A percentile compares a stretch with the other conserved stretches of the same genome.
These are phyloP conservation scores for Phytophthora melonis DNA, from an alignment of 352 stramenopile genomes.

Conservation along the genomic window DNA sequence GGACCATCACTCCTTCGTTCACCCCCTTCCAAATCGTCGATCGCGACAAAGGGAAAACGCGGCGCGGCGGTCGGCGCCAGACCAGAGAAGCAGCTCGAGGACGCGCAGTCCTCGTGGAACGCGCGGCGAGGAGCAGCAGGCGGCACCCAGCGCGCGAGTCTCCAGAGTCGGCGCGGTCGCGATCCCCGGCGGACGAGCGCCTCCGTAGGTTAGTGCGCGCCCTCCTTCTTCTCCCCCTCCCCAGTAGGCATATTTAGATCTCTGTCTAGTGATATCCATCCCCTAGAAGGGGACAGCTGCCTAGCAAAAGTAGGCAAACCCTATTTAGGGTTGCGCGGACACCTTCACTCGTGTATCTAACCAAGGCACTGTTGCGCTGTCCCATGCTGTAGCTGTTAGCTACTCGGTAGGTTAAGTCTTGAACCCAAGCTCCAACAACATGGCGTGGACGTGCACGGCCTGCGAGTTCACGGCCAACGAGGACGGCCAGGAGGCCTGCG, in stretches of 20 bases:
- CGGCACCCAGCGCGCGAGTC: constrained; percentile 3
- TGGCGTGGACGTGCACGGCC: constrained; percentile 69
- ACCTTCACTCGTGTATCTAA: not conserved
- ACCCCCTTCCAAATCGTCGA: constrained; percentile 36
- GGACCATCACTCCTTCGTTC: constrained; percentile 5
- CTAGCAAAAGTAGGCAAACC: not conserved
- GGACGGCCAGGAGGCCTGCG: constrained; percentile 61
- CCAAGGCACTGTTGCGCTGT: not conserved
- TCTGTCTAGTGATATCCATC: constrained; percentile 13
- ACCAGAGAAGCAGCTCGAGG: constrained; percentile 39
- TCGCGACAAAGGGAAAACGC: constrained; percentile 41
- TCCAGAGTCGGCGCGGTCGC: constrained; percentile 2
- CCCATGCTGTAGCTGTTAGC: not conserved
- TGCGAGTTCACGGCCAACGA: constrained; percentile 77
- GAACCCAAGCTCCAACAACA: constrained; percentile 13
- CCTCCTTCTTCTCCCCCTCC: not conserved
- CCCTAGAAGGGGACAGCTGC: not conserved
- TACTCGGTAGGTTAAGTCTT: not conserved
- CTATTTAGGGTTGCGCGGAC: not conserved
- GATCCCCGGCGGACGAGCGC: too few relatives aligned
- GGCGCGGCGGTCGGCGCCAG: constrained; percentile 35
- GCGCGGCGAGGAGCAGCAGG: constrained; percentile 24
- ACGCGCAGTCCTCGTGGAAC: constrained; percentile 35
- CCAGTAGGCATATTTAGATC: constrained; percentile 16
- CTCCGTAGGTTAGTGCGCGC: too few relatives aligned